phyloP scores from a whole-genome alignment of 139 green algal genomes.

The Chlorella sp. region DNA sequence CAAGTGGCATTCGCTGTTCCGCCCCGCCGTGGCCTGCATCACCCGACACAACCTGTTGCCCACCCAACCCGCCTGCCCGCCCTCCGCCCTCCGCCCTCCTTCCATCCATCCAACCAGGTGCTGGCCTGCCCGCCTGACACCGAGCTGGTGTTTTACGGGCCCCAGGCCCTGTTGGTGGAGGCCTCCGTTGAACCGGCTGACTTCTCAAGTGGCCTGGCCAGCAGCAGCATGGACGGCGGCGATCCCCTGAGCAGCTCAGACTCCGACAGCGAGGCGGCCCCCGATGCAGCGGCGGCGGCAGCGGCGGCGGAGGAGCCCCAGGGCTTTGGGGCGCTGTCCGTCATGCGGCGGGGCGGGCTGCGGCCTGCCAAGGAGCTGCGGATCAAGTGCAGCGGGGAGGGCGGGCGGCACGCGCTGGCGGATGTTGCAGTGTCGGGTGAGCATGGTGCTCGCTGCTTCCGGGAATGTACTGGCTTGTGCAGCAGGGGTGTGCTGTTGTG shows the following conservation, averaged over 20 bases:
- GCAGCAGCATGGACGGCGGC: background rate
- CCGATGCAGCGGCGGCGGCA: background rate
- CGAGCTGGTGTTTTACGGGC: conserved; percentile 74
- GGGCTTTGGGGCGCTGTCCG: conserved; percentile 49
- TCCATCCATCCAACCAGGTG: too few relatives aligned
- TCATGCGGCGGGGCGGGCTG: conserved; percentile 73
- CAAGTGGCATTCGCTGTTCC: too few relatives aligned
- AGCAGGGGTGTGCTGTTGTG: background rate
- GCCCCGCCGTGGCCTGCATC: too few relatives aligned
- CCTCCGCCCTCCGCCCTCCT: too few relatives aligned
- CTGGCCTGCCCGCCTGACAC: conserved; percentile 55
- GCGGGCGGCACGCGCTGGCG: conserved; percentile 29
- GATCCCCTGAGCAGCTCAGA: background rate
- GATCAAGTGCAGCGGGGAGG: conserved; percentile 7
- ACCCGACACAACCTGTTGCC: too few relatives aligned
- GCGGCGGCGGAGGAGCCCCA: background rate
- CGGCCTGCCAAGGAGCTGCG: conserved; percentile 30
- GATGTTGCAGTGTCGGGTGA: conserved; percentile 83
- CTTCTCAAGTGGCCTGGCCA: background rate
- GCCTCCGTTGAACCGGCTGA: background rate
- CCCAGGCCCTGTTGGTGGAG: conserved; percentile 51
- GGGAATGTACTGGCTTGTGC: background rate
- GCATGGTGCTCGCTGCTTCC: too few relatives aligned
- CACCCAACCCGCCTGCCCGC: too few relatives aligned
- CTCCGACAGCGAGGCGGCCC: too few relatives aligned